Conservation (phyloP, 768 basidiomycete species). For the Tulasnella calospora region DNA sequence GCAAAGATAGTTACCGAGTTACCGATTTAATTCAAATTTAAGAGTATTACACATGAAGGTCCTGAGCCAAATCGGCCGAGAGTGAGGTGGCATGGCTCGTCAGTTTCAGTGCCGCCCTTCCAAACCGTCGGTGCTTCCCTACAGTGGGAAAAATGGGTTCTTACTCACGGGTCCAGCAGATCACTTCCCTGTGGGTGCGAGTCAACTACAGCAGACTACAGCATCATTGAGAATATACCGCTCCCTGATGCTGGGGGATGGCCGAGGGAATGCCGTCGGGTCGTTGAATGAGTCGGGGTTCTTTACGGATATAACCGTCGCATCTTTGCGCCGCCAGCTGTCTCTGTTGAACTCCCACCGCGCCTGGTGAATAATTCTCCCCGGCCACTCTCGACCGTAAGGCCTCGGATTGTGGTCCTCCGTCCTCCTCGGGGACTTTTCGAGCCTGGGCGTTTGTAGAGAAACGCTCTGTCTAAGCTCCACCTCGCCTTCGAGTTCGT, state of each 20-base stretch:
- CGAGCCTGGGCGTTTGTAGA: neutral
- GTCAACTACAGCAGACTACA: neutral
- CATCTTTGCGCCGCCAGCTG: neutral
- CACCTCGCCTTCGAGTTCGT: neutral
- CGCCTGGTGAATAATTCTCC: neutral
- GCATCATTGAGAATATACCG: neutral
- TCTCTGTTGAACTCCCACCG: constrained; percentile 9
- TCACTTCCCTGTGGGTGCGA: neutral
- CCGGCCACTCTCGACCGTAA: neutral
- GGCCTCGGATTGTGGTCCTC: neutral
- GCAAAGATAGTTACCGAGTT: neutral
- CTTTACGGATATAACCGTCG: neutral
- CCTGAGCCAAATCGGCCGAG: neutral
- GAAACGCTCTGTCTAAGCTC: neutral
- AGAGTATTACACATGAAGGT: neutral
- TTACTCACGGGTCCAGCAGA: neutral
- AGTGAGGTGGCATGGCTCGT: neutral
- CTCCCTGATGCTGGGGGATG: neutral
- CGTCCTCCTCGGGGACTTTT: neutral
- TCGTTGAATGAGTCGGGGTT: neutral
- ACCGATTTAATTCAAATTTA: neutral
- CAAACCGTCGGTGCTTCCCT: neutral
- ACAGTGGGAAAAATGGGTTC: neutral
- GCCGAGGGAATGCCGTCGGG: constrained; percentile 4
- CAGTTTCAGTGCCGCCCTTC: neutral